Conservation (phyloP, 2,329 filamentous ascomycete genomes). For the Microsporum canis region DNA sequence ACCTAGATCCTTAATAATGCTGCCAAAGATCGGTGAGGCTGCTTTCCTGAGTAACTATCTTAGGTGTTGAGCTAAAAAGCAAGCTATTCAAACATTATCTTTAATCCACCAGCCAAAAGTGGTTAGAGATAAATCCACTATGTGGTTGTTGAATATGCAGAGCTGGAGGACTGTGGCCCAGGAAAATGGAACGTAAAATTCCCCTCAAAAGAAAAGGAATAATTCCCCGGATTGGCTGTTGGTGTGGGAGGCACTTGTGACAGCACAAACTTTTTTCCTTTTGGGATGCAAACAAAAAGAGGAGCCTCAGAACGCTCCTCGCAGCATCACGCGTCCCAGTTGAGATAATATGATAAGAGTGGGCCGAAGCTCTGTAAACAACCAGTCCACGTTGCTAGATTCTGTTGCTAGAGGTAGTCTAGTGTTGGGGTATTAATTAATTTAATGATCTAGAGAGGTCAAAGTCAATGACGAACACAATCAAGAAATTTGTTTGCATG, state of each 20-base stretch:
- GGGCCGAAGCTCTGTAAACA: background rate
- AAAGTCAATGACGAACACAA: slow-evolving; percentile 1
- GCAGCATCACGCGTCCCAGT: background rate
- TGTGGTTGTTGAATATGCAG: slow-evolving; percentile 1
- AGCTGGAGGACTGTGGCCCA: background rate
- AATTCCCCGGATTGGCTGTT: slow-evolving; percentile 3
- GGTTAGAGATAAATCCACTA: slow-evolving; percentile 3
- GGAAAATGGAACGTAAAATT: background rate
- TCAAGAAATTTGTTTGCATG: background rate
- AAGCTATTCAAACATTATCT: slow-evolving; percentile 4
- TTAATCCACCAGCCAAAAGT: background rate
- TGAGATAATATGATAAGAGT: background rate
- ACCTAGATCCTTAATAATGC: slow-evolving; percentile 1
- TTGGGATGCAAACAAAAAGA: background rate
- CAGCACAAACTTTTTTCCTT: background rate
- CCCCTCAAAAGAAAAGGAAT: background rate
- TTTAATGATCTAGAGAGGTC: slow-evolving; percentile 1
- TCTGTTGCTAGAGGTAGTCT: background rate
- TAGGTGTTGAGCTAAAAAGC: slow-evolving; percentile 1
- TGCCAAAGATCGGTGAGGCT: slow-evolving; percentile 1
- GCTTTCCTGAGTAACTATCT: background rate
- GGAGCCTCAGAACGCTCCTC: background rate
- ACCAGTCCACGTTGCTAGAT: background rate
- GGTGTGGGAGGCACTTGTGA: slow-evolving; percentile 1
- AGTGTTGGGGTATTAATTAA: background rate